phyloP scores from a whole-genome alignment of 2,329 filamentous ascomycete genomes.

The Colletotrichum caudatum region DNA sequence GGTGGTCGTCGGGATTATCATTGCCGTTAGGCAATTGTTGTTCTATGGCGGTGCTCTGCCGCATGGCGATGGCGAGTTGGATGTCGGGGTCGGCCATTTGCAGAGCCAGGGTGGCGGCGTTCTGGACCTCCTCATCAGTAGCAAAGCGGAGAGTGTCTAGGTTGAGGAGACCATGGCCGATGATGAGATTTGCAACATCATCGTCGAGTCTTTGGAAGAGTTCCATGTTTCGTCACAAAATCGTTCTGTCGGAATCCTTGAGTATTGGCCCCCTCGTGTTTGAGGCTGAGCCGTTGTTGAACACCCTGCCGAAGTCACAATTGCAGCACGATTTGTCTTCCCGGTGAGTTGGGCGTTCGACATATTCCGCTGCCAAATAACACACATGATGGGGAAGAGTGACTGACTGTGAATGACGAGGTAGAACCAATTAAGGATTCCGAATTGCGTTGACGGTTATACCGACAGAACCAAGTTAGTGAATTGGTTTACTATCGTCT shows the following conservation, averaged over 20 bases:
- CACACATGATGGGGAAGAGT: not conserved
- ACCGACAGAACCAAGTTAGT: not conserved
- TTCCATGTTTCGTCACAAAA: constrained; percentile 27
- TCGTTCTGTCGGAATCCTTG: not conserved
- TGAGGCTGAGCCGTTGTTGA: not conserved
- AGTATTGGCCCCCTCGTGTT: not conserved
- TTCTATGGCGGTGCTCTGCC: constrained; percentile 1
- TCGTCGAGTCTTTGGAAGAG: constrained; percentile 34
- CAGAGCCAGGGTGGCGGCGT: constrained; percentile 26
- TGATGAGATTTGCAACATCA: constrained; percentile 30
- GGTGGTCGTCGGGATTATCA: not conserved
- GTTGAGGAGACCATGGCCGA: constrained; percentile 29
- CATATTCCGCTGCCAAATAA: no score
- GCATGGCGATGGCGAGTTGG: constrained; percentile 30
- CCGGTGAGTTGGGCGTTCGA: no score
- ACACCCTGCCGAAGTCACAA: no score
- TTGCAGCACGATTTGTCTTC: not conserved
- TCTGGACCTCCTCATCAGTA: constrained; percentile 22
- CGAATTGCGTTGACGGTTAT: not conserved
- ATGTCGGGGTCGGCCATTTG: constrained; percentile 22
- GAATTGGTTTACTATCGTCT: not conserved
- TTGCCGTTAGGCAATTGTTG: not conserved
- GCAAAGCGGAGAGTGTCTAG: constrained; percentile 11
- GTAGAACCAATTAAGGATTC: no score
- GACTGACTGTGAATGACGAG: not conserved